Evolutionary conservation across 208 protist species (phyloP).

Genomic region (Histomonas meleagridis): DNA sequence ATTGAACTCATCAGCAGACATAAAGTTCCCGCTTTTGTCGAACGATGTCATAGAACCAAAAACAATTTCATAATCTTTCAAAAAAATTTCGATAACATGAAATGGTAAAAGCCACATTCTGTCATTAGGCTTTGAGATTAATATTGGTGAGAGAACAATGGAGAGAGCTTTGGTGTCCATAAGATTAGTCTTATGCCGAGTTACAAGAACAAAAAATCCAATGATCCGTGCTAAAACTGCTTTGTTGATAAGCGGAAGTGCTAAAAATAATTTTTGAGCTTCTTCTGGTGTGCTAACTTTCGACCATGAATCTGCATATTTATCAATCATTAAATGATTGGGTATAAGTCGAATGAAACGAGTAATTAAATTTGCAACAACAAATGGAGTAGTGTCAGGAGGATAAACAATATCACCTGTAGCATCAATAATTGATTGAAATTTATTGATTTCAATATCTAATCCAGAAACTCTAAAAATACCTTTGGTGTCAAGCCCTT

Average conservation of each 20-base stretch:
- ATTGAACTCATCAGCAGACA: not conserved
- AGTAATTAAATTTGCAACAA: not conserved
- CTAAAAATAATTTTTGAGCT: not conserved
- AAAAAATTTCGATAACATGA: not conserved
- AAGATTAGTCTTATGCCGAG: not conserved
- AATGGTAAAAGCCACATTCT: not conserved
- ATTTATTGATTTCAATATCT: not conserved
- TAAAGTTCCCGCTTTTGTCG: not conserved
- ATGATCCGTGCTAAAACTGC: not conserved
- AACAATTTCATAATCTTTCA: not conserved
- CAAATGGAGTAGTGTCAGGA: not conserved
- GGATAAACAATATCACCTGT: not conserved
- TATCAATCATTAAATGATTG: not conserved
- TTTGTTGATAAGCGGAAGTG: not conserved
- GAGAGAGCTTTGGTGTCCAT: not conserved
- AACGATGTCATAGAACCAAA: not conserved
- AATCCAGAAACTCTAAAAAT: not conserved
- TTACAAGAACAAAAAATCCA: not conserved
- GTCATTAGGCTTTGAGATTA: not conserved
- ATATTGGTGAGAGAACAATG: not conserved
- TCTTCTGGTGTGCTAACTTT: not conserved
- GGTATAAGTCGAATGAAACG: not conserved
- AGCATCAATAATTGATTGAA: not conserved
- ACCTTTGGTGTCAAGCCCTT: not conserved
- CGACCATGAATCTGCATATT: not conserved